Evolutionary conservation across 495 filamentous ascomycete species (phyloP).

Genomic region (Penicillium angulare): DNA sequence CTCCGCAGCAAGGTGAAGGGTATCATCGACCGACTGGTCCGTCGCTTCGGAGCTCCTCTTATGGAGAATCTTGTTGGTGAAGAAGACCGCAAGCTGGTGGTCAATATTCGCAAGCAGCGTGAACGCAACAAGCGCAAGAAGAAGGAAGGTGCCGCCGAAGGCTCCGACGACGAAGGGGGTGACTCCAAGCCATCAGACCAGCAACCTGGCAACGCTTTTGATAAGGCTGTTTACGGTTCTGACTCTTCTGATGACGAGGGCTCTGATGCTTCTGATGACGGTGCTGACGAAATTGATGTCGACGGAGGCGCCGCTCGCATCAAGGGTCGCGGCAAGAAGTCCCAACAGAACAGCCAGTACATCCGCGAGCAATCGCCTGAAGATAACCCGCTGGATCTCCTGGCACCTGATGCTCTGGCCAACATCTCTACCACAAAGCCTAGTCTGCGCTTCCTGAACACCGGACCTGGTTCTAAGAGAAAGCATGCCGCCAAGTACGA

Average conservation of each 20-base stretch:
- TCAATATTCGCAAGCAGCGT: constrained; percentile 89
- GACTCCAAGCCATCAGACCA: constrained; percentile 29
- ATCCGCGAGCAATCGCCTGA: constrained; percentile 80
- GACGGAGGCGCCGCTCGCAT: constrained; percentile 40
- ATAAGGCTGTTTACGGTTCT: constrained; percentile 90
- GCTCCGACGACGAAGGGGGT: constrained; percentile 49
- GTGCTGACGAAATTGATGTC: constrained; percentile 57
- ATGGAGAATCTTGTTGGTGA: constrained; percentile 73
- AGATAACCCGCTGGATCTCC: constrained; percentile 89
- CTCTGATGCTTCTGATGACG: constrained; percentile 61
- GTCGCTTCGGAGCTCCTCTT: constrained; percentile 78
- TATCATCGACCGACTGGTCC: constrained; percentile 88
- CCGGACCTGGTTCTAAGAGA: constrained; percentile 37
- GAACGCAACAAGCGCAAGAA: constrained; percentile 85
- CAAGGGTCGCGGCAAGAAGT: constrained; percentile 33
- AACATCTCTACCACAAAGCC: constrained; percentile 93
- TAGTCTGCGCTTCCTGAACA: constrained; percentile 49
- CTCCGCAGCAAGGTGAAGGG: constrained; percentile 96
- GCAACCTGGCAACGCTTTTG: constrained; percentile 83
- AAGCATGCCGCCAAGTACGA: constrained; percentile 67
- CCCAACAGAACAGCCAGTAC: constrained; percentile 63
- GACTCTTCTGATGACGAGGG: constrained; percentile 66
- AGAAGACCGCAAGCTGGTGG: constrained; percentile 82
- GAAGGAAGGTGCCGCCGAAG: constrained; percentile 56
- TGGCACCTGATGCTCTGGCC: constrained; percentile 82